These are phyloP conservation scores for Colletotrichum filicis DNA, from an alignment of 2,329 filamentous ascomycete species.

Conservation along the genomic window DNA sequence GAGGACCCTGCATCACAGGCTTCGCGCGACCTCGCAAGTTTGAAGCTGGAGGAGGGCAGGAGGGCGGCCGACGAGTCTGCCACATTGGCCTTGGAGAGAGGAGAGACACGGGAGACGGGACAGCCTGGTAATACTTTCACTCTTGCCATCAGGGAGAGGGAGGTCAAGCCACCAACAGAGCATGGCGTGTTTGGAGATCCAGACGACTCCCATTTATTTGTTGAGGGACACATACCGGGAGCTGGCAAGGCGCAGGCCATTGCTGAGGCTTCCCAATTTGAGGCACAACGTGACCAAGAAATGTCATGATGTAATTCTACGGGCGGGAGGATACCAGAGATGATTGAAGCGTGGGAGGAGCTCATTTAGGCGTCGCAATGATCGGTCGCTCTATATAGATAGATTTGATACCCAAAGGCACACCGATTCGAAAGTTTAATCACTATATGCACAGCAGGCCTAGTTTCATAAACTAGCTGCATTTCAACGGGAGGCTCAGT, in stretches of 20 bases:
- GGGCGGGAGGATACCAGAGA: not conserved
- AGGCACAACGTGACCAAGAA: not conserved
- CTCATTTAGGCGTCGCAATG: not conserved
- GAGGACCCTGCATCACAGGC: conserved; percentile 55
- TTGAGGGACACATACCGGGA: conserved; percentile 60
- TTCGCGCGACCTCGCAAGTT: conserved; percentile 50
- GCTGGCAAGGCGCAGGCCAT: conserved; percentile 37
- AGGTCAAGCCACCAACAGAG: conserved; percentile 45
- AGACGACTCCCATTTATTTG: conserved; percentile 54
- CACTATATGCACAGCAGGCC: not conserved
- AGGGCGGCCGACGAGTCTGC: conserved; percentile 51
- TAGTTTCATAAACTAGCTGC: too few species aligned
- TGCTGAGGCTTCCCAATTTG: conserved; percentile 42
- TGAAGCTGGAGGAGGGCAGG: conserved; percentile 57
- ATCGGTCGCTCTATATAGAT: conserved; percentile 14
- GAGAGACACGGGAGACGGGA: conserved; percentile 40
- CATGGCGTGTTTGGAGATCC: conserved; percentile 34
- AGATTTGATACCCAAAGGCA: conserved; percentile 32
- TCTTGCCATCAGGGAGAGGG: conserved; percentile 64
- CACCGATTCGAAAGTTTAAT: not conserved
- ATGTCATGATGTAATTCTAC: not conserved
- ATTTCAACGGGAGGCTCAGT: not conserved
- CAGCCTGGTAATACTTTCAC: conserved; percentile 49
- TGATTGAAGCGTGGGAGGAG: not conserved
- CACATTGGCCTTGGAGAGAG: conserved; percentile 63